These are phyloP conservation scores for Calonectria montana DNA, from an alignment of 2,329 filamentous ascomycete genomes.

Conservation along the genomic window DNA sequence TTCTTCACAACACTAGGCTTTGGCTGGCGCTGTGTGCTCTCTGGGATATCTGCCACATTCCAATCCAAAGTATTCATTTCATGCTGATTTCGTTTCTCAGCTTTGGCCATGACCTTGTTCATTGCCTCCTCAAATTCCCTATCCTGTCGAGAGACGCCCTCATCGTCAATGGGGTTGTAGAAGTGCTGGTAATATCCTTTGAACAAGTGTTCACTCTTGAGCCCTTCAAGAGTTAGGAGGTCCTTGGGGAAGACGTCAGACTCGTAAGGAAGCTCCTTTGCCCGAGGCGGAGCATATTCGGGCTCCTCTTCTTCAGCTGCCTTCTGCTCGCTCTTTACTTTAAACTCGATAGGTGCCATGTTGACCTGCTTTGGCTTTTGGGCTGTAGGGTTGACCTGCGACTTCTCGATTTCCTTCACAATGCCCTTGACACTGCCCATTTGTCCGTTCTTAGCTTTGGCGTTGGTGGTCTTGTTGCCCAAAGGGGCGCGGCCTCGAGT, in stretches of 20 bases:
- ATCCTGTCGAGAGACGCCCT: constrained; percentile 72
- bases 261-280: constrained; percentile 73
- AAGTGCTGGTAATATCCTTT: constrained; percentile 72
- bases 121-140: constrained; percentile 68
- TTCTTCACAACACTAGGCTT: constrained; percentile 20
- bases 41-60: constrained; percentile 66
- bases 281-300: constrained; percentile 88
- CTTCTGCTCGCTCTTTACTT: constrained; percentile 66
- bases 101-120: constrained; percentile 63
- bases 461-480: constrained; percentile 96
- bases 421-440: constrained; percentile 72
- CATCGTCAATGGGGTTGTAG: constrained; percentile 73
- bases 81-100: constrained; percentile 75
- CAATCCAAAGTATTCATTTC: constrained; percentile 73
- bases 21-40: constrained; percentile 46
- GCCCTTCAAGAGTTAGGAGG: constrained; percentile 65
- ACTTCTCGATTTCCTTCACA: constrained; percentile 71
- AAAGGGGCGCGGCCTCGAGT: constrained; percentile 79
- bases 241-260: constrained; percentile 74
- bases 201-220: constrained; percentile 69
- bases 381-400: constrained; percentile 68
- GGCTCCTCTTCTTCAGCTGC: constrained; percentile 72
- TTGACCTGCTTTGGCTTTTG: constrained; percentile 69
- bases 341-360: constrained; percentile 68
- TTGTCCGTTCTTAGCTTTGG: constrained; percentile 78